phyloP scores from a whole-genome alignment of 768 basidiomycete genomes.

The Mycena rosella region DNA sequence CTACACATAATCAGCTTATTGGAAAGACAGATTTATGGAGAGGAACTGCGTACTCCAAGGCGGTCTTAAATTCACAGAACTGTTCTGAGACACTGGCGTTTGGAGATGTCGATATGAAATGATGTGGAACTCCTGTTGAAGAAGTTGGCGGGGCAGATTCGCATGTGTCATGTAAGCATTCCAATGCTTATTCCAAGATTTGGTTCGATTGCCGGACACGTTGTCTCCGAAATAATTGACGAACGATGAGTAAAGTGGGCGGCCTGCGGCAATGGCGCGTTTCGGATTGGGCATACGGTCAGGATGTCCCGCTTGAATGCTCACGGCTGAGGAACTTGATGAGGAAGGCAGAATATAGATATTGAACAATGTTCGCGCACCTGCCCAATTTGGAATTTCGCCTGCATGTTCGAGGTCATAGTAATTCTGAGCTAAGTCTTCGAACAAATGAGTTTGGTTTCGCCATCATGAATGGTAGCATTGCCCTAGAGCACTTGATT shows the following conservation, averaged over 20 bases:
- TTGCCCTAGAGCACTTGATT: too few relatives aligned
- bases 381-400: neutral
- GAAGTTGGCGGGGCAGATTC: neutral
- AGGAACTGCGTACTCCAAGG: too few relatives aligned
- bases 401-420: neutral
- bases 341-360: too few relatives aligned
- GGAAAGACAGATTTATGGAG: too few relatives aligned
- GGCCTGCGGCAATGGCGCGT: constrained; percentile 44
- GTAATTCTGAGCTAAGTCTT: neutral
- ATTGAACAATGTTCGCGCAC: too few relatives aligned
- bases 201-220: neutral
- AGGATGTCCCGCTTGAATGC: constrained; percentile 37
- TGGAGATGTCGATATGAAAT: neutral
- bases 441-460: neutral
- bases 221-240: constrained; percentile 43
- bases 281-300: constrained; percentile 51
- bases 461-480: neutral
- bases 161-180: too few relatives aligned
- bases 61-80: constrained; percentile 3
- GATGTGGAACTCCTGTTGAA: neutral
- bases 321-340: neutral
- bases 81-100: constrained; percentile 3
- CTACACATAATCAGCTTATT: too few relatives aligned
- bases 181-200: constrained; percentile 3
- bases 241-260: constrained; percentile 48